Evolutionary conservation across 2,329 filamentous ascomycete genomes (phyloP), one percentile per base, ranked within the genome.

Genomic region (Phialocephala subalpina): DNA sequence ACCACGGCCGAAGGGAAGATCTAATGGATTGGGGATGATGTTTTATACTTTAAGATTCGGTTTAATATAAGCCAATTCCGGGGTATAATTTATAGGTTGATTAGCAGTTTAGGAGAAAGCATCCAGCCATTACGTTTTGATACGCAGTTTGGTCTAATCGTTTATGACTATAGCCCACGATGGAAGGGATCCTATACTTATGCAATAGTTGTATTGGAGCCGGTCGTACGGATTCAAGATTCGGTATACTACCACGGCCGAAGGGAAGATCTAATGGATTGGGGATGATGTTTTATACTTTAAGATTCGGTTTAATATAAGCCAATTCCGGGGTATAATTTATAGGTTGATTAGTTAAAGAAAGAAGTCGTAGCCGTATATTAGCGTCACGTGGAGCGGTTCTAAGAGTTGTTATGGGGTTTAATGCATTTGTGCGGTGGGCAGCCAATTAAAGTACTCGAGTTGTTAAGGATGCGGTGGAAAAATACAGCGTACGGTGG

Each of bases 391-490:
- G 33, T 65, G 9, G 40, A 65, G 59, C 58, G 27, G 58, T 64
- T 67, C 36, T 22, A 56, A 22, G 63, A 67, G 57, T 64, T 63
- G 33, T 67, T 42, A n/a, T 42, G 14, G 12, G 12, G 4, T 42
- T 42, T 42, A 33, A 64, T 69, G 33, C 36, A 66, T 58, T 62
- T 67, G 56, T 67, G 22, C 12, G 36, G 62, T 40, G n/a, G 53
- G 18, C 22, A 68, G 64, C 61, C 47, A 25, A 40, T 29, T 14
- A 9, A 52, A 60, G 62, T 58, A 45, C 57, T 47, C 7, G 64
- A 67, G 64, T 61, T 69, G n/a, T 67, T 67, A 18, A 58, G 61
- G 33, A 55, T 69, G 49, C 63, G 42, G 40, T 67, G 18, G 49
- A 62, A 60, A 55, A 69, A 69, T 60, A 69, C 53, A 52, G 52